These are phyloP conservation scores for Yamadazyma dendronema DNA, from an alignment of 1,139 yeast genomes.

Conservation along the genomic window DNA sequence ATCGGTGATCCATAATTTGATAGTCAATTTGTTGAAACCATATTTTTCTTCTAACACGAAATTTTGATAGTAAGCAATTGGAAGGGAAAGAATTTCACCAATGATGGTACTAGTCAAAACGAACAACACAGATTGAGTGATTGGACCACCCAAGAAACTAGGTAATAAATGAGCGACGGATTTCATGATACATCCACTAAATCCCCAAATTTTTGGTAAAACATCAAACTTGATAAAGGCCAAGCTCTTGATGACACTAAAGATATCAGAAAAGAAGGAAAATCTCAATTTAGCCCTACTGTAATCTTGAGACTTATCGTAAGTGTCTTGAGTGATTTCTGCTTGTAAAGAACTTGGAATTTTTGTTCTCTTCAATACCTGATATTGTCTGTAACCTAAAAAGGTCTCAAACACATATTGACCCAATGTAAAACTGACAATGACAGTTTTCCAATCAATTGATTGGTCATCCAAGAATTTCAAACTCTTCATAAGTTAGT, in stretches of 20 bases:
- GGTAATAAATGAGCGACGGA: conserved; percentile 36
- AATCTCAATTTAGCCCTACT: conserved; percentile 80
- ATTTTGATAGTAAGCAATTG: conserved; percentile 69
- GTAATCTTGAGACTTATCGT: conserved; percentile 74
- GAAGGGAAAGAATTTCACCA: conserved; percentile 56
- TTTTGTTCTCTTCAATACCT: conserved; percentile 51
- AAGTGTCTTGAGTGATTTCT: conserved; percentile 69
- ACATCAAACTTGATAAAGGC: conserved; percentile 59
- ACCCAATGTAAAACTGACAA: conserved; percentile 72
- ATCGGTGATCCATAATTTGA: conserved; percentile 70
- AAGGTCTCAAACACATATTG: conserved; percentile 75
- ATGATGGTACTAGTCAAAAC: conserved; percentile 43
- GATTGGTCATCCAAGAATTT: conserved; percentile 42
- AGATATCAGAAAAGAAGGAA: conserved; percentile 54
- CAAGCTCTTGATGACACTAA: conserved; percentile 55
- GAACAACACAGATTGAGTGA: conserved; percentile 70
- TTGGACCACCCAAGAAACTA: conserved; percentile 48
- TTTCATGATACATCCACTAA: conserved; percentile 43
- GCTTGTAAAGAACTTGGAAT: conserved; percentile 66
- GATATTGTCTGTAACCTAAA: conserved; percentile 74
- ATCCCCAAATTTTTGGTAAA: conserved; percentile 67
- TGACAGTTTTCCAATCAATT: conserved; percentile 77
- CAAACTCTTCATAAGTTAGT: conserved; percentile 22
- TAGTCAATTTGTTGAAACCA: conserved; percentile 88
- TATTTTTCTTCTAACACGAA: conserved; percentile 89